A percentile compares a stretch with the other conserved stretches of the same genome.
phyloP scores from a whole-genome alignment of 1,284 basidiomycete species.

The Mycena citricolor region DNA sequence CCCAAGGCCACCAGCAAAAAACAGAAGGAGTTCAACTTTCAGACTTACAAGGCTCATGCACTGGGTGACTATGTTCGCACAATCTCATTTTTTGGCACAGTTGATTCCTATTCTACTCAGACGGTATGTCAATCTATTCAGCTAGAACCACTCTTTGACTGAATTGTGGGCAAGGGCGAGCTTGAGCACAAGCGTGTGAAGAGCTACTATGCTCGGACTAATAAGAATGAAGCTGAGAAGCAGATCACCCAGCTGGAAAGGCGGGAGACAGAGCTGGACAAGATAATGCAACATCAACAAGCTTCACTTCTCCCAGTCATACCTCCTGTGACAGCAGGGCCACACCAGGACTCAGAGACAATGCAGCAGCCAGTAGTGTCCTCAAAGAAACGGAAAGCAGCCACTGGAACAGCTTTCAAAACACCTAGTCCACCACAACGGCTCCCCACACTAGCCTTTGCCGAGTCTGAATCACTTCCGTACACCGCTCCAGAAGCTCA shows the following conservation, averaged over 20 bases:
- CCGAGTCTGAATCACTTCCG: slow-evolving; percentile 8
- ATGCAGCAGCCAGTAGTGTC: neutral
- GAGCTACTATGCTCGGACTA: slow-evolving; percentile 19
- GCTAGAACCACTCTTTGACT: neutral
- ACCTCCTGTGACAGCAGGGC: too few relatives aligned
- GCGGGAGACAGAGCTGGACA: slow-evolving; percentile 6
- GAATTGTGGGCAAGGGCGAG: slow-evolving; percentile 19
- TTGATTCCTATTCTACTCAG: slow-evolving; percentile 25
- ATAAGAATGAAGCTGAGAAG: slow-evolving; percentile 15
- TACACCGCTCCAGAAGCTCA: slow-evolving; percentile 11
- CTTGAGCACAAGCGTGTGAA: slow-evolving; percentile 23
- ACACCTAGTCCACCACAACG: slow-evolving; percentile 5
- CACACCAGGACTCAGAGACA: neutral
- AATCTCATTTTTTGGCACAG: slow-evolving; percentile 22
- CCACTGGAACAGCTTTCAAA: slow-evolving; percentile 7
- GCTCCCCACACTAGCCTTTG: slow-evolving; percentile 5
- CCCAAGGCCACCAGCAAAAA: neutral
- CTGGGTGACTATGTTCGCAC: slow-evolving; percentile 24
- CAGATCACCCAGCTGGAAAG: slow-evolving; percentile 20
- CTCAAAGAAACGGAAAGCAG: neutral
- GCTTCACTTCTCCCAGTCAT: too few relatives aligned
- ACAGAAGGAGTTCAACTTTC: slow-evolving; percentile 18
- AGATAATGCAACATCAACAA: neutral
- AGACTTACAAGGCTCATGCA: slow-evolving; percentile 24
- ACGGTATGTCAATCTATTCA: slow-evolving; percentile 10